A percentile compares a stretch with the other conserved stretches of the same genome.
phyloP scores from a whole-genome alignment of 2,329 filamentous ascomycete species.

The Penicillium sclerotiorum region DNA sequence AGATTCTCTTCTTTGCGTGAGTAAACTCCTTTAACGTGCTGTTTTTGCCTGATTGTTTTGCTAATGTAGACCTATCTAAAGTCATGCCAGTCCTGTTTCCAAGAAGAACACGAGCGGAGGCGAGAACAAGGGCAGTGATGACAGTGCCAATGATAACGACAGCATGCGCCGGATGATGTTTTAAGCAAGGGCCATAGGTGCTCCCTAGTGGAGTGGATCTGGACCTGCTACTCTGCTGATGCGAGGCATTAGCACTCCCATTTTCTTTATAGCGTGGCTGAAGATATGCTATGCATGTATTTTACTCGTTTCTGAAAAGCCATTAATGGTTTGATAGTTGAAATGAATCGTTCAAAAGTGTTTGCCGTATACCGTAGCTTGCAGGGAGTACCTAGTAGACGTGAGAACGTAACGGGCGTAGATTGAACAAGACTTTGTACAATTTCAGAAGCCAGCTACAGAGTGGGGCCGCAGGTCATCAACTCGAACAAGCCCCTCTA shows the following conservation, averaged over 20 bases:
- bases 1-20: constrained; percentile 90
- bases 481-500: neutral
- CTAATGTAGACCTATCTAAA: constrained; percentile 22
- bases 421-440: no score
- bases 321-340: constrained; percentile 9
- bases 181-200: constrained; percentile 6
- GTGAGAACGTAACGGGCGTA: no score
- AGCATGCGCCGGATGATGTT: constrained; percentile 36
- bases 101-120: constrained; percentile 43
- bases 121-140: no score
- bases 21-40: constrained; percentile 26
- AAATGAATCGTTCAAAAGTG: constrained; percentile 9
- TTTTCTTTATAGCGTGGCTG: neutral
- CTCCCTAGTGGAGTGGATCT: neutral
- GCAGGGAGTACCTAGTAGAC: no score
- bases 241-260: neutral
- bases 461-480: neutral
- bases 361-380: no score
- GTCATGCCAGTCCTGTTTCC: constrained; percentile 65
- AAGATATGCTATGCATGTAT: constrained; percentile 15
- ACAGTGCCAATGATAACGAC: constrained; percentile 37
- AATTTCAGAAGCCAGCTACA: neutral
- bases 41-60: constrained; percentile 6
- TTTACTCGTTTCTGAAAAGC: constrained; percentile 15
- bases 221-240: neutral